Base-by-base conservation (phyloP, 768 basidiomycete genomes). In the Terana coerulea region DNA sequence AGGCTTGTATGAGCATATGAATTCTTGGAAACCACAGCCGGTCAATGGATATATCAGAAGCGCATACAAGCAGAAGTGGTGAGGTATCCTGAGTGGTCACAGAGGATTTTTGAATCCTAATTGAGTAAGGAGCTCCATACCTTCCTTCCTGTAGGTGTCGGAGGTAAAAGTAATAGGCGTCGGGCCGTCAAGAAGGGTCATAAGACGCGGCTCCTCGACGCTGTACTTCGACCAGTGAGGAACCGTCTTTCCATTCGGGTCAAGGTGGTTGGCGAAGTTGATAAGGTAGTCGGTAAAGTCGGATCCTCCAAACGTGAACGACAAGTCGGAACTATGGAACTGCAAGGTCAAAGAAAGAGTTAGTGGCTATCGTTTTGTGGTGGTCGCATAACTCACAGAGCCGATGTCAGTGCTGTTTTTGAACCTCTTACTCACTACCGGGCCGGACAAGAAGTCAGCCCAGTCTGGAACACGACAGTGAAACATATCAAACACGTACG, bases 231-330 rank as follows among this genome's bases (percentile, higher is more conserved):
- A 77, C 79, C 77, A 80, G 24, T 62, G 61, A 14, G 69, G 37
- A 9, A 68, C 69, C 2, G 59, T 62, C 3, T 9, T 21, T 7
- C 51, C 69, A 55, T 81, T 81, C 1, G 73, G 79, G 59, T 80
- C 58, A 39, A 75, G 72, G 9, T 60, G 69, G 39, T 56, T 62
- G 11, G 64, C 70, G 52, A 78, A 78, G 37, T 72, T 69, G 47
- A 79, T 69, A 17, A 80, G 65, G 56, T 75, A 73, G 58, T 78
- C 74, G 4, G 73, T 61, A 58, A 79, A 62, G 51, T 77, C 75
- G 17, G 67, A 67, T 21, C 68, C 68, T 2, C 63, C 69, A 1
- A 73, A 63, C 66, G 49, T 74, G 79, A 14, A 75, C 60, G 67
- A 47, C 6, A 79, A 11, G 54, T 81, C 77, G 0, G 72, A 67